These are phyloP conservation scores for Zygosaccharomyces lentus DNA, from an alignment of 805 yeast species.

Conservation along the genomic window DNA sequence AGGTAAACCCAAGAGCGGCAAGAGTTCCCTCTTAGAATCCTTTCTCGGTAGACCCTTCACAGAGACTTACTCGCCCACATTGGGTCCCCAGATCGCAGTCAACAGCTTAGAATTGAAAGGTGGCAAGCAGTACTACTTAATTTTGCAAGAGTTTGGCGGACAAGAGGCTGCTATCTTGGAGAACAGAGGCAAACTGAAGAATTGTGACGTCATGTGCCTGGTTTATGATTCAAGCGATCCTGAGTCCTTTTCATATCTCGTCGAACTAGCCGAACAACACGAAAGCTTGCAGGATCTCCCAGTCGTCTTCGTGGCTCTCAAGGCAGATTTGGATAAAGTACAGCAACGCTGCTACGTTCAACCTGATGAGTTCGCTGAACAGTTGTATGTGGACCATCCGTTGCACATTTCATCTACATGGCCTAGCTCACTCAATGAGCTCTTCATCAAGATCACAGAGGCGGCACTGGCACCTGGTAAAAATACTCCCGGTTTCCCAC, in stretches of 20 bases:
- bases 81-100: constrained; percentile 75
- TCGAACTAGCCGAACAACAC: constrained; percentile 60
- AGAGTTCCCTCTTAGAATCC: constrained; percentile 75
- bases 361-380: constrained; percentile 81
- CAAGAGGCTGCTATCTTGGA: constrained; percentile 77
- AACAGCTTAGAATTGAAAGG: constrained; percentile 91
- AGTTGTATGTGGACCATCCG: constrained; percentile 68
- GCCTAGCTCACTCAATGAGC: constrained; percentile 80
- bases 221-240: constrained; percentile 96
- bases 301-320: constrained; percentile 80
- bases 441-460: constrained; percentile 81
- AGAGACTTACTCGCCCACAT: constrained; percentile 73
- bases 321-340: constrained; percentile 93
- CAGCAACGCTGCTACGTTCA: constrained; percentile 83
- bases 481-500: constrained; percentile 75
- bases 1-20: constrained; percentile 86
- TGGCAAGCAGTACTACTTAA: constrained; percentile 91
- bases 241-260: constrained; percentile 80
- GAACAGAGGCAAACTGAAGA: constrained; percentile 61
- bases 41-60: constrained; percentile 72
- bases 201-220: constrained; percentile 87
- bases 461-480: constrained; percentile 76
- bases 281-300: constrained; percentile 66
- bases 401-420: constrained; percentile 86
- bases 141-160: constrained; percentile 86